These are phyloP conservation scores for Russula virescens DNA, from an alignment of 768 basidiomycete genomes.

Conservation along the genomic window DNA sequence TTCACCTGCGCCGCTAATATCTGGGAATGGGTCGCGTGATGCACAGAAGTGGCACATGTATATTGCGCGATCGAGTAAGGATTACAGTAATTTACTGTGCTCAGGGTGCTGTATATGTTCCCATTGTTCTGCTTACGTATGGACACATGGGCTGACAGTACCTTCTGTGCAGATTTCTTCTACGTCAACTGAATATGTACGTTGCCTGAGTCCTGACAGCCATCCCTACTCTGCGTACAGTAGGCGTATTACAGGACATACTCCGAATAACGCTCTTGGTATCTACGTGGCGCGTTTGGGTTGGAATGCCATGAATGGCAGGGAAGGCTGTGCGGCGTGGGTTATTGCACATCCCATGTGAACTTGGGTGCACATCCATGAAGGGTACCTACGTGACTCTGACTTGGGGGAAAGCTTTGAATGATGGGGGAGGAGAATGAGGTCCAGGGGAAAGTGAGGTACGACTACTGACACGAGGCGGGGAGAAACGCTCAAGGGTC, in stretches of 20 bases:
- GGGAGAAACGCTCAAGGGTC: background rate
- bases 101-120: background rate
- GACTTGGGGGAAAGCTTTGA: background rate
- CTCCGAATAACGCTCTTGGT: background rate
- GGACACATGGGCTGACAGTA: background rate
- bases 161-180: slow-evolving; percentile 13
- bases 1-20: background rate
- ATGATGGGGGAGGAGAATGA: background rate
- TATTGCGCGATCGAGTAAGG: slow-evolving; percentile 7
- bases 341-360: background rate
- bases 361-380: background rate
- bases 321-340: background rate
- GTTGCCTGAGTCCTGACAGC: background rate
- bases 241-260: slow-evolving; percentile 9
- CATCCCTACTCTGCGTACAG: background rate
- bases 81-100: slow-evolving; percentile 17
- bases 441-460: background rate
- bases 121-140: slow-evolving; percentile 4
- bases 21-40: slow-evolving; percentile 5
- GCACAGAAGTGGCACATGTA: background rate
- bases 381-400: background rate
- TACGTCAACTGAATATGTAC: slow-evolving; percentile 9
- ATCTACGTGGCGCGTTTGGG: background rate
- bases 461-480: background rate
- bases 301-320: background rate